Conservation (phyloP, 306 rosid species). For the Trichosanthes cucumerina region DNA sequence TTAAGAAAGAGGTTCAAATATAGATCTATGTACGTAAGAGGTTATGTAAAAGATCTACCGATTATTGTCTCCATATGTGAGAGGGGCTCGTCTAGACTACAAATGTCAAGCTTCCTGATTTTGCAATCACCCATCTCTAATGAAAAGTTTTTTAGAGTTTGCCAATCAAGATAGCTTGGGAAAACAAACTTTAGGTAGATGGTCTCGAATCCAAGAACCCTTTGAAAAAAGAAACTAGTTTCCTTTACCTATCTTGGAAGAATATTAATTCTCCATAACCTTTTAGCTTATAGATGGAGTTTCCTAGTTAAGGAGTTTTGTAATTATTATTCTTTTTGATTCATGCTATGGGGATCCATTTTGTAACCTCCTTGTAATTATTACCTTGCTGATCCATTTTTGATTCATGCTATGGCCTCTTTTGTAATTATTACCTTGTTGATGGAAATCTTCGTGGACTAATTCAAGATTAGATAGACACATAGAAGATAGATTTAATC, state of each 20-base stretch:
- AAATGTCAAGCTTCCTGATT: not conserved
- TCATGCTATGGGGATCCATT: not conserved
- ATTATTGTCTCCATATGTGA: not conserved
- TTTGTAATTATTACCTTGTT: not conserved
- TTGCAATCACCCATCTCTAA: not conserved
- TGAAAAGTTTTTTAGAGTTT: not conserved
- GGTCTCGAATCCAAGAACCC: not conserved
- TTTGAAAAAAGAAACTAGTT: not conserved
- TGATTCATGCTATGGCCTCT: no score
- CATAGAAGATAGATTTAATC: not conserved
- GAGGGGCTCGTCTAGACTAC: not conserved
- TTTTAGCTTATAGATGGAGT: not conserved
- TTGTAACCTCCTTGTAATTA: not conserved
- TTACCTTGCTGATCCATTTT: no score
- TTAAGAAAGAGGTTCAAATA: not conserved
- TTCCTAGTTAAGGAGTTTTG: not conserved
- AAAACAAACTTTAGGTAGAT: not conserved
- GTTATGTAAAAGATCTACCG: not conserved
- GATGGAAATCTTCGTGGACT: not conserved
- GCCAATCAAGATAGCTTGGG: not conserved
- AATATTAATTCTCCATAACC: not conserved
- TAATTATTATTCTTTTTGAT: not conserved
- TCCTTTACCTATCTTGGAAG: not conserved
- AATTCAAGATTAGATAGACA: not conserved
- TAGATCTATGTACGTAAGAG: not conserved